phyloP scores from a whole-genome alignment of 2,329 filamentous ascomycete species.

The Colletotrichum sp. region DNA sequence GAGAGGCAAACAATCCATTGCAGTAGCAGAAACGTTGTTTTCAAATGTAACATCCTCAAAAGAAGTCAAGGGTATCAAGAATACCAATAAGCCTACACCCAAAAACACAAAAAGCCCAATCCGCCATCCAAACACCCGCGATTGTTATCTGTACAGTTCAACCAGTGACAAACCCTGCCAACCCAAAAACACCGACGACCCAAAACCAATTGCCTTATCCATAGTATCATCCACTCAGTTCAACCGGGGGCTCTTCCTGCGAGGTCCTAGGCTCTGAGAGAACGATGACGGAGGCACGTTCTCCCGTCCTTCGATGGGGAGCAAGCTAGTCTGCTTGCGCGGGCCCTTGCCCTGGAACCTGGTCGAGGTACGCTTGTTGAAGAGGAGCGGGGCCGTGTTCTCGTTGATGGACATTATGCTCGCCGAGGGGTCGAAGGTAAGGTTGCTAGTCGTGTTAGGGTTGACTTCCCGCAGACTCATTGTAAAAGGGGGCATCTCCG shows the following conservation, averaged over 20 bases:
- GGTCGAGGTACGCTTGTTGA: slow-evolving; percentile 46
- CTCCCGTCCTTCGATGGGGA: slow-evolving; percentile 52
- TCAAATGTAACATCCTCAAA: neutral
- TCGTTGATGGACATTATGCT: slow-evolving; percentile 47
- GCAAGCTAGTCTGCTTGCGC: slow-evolving; percentile 36
- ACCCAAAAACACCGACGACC: neutral
- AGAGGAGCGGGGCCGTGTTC: slow-evolving; percentile 49
- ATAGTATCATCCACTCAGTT: slow-evolving; percentile 28
- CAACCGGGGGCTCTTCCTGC: slow-evolving; percentile 62
- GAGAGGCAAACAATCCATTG: neutral
- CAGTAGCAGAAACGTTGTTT: neutral
- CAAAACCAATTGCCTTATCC: neutral
- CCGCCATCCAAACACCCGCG: neutral
- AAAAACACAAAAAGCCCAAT: neutral
- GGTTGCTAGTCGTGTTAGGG: slow-evolving; percentile 42
- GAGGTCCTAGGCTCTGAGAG: slow-evolving; percentile 46
- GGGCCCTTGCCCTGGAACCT: slow-evolving; percentile 33
- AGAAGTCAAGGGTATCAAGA: slow-evolving; percentile 21
- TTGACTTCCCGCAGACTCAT: slow-evolving; percentile 62
- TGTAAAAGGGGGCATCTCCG: slow-evolving; percentile 31
- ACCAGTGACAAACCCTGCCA: neutral
- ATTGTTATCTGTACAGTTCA: slow-evolving; percentile 2
- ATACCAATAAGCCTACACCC: slow-evolving; percentile 20
- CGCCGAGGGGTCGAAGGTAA: slow-evolving; percentile 50
- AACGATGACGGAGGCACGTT: slow-evolving; percentile 54